These are phyloP conservation scores for Globisporangium parvum DNA, from an alignment of 352 stramenopile species.

Conservation along the genomic window DNA sequence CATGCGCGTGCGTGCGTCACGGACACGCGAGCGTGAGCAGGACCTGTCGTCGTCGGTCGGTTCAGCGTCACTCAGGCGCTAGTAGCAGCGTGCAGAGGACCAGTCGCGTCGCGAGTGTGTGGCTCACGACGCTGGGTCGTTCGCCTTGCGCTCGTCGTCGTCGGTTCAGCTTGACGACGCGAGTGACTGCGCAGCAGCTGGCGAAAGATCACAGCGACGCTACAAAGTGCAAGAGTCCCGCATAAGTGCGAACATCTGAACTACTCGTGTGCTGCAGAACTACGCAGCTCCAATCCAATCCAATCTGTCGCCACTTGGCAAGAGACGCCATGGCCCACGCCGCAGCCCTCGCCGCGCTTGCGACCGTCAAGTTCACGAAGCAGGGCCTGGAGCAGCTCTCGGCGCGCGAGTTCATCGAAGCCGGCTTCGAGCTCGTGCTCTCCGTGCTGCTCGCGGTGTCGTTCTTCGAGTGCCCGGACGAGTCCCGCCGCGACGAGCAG, in stretches of 20 bases:
- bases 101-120: no score
- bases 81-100: no score
- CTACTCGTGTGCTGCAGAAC: not conserved
- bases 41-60: no score
- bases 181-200: no score
- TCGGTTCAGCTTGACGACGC: not conserved
- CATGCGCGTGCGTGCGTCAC: not conserved
- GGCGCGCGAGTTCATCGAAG: slow-evolving; percentile 55
- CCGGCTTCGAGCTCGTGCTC: slow-evolving; percentile 62
- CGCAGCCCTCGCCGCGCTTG: not conserved
- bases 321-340: not conserved
- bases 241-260: not conserved
- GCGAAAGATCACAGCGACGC: not conserved
- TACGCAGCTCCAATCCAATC: not conserved
- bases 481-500: slow-evolving; percentile 41
- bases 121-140: no score
- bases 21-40: no score
- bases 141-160: not conserved
- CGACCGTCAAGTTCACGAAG: slow-evolving; percentile 27
- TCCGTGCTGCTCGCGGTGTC: slow-evolving; percentile 60
- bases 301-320: no score
- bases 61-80: no score
- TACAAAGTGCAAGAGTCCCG: not conserved
- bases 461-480: slow-evolving; percentile 64
- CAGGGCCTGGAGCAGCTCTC: slow-evolving; percentile 29